These are phyloP conservation scores for Lodderomyces jiufengensis DNA, from an alignment of 1,139 yeast species.

Conservation along the genomic window DNA sequence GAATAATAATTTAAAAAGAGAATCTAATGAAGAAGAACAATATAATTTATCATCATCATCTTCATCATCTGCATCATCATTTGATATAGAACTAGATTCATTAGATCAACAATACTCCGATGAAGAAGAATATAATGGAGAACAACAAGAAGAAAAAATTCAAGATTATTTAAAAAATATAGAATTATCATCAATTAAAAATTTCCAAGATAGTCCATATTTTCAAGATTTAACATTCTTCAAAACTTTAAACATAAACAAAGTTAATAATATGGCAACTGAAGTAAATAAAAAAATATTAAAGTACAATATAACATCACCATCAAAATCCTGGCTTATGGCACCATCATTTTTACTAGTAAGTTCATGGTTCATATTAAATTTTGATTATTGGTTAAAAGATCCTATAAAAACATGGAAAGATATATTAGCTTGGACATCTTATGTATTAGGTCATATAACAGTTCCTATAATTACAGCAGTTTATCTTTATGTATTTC, in stretches of 20 bases:
- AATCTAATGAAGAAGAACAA: slow-evolving; percentile 1
- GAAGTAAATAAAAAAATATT: slow-evolving; percentile 11
- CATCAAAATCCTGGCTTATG: slow-evolving; percentile 21
- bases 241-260: slow-evolving; percentile 5
- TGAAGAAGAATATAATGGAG: slow-evolving; percentile 1
- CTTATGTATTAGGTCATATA: slow-evolving; percentile 59
- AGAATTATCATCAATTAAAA: too few relatives aligned
- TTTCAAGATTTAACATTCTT: slow-evolving; percentile 7
- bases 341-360: slow-evolving; percentile 30
- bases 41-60: neutral
- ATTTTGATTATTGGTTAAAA: slow-evolving; percentile 32
- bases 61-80: slow-evolving; percentile 2
- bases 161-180: too few relatives aligned
- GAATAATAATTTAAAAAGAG: neutral
- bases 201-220: slow-evolving; percentile 9
- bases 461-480: slow-evolving; percentile 61
- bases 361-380: slow-evolving; percentile 38
- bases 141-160: neutral
- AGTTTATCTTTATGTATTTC: slow-evolving; percentile 63
- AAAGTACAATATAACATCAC: slow-evolving; percentile 8
- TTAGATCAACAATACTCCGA: slow-evolving; percentile 1
- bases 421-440: slow-evolving; percentile 57
- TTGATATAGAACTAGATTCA: slow-evolving; percentile 9
- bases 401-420: slow-evolving; percentile 28
- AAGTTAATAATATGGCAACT: slow-evolving; percentile 6